Evolutionary conservation across 1,139 yeast species (phyloP), one percentile per base, ranked within the genome.

Genomic region (Dujonia santamariae): DNA sequence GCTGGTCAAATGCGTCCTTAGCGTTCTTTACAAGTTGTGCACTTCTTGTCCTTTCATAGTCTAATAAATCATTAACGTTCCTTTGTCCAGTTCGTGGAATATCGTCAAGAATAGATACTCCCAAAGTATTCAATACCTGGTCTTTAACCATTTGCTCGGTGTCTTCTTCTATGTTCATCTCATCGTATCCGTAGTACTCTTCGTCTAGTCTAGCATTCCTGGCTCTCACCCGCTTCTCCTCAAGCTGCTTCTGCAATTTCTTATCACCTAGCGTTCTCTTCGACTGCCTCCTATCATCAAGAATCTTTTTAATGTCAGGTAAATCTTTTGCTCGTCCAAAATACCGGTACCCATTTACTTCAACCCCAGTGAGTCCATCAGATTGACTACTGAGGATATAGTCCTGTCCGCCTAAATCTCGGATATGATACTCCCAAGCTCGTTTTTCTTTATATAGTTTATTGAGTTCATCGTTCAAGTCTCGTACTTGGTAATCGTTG

Each of bases 281-380:
- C 20, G 24, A 62, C 30, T 49, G 48, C 31, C 60, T 55, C 28
- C 59, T 59, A 28, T 59, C 54, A 38, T 69, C 63, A 20, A 81
- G 46, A 23, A 78, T 44, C 41, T 74, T 72, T 41, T 75, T 72
- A 3, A 83, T 90, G 44, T 86, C 96, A 0, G 90, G 85, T 11
- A 88, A 59, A 31, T 86, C 94, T 36, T 77, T 70, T 0, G 96
- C 96, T 32, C 96, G 59, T 0, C 97, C 97, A 59, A 78, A 88
- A 54, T 85, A 88, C 43, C 85, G 60, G 47, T 78, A 79, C 1
- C 88, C 85, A 33, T 76, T 62, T 12, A 65, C 52, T 12, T 46
- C 44, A 8, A 47, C 38, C 4, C 56, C 50, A 23, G 39, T 30
- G 7, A 49, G 41, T 15, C 17, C 5, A 6, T 18, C 5, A 27